These are phyloP conservation scores for Cylindrodendrum hubeiense DNA, from an alignment of 2,329 filamentous ascomycete species.

Conservation along the genomic window DNA sequence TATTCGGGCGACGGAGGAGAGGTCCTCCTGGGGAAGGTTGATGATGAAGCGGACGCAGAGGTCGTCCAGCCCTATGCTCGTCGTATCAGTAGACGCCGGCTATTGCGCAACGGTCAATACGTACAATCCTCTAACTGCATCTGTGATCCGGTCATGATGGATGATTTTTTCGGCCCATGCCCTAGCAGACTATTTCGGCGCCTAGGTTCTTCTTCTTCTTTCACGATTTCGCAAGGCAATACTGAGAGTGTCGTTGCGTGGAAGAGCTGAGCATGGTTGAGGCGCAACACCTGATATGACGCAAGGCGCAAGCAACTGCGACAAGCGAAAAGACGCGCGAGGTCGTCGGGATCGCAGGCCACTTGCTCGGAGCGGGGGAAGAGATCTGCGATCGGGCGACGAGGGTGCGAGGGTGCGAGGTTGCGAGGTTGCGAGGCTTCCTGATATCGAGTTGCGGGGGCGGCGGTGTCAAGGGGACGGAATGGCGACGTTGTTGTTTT, in stretches of 20 bases:
- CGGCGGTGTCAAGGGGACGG: constrained; percentile 11
- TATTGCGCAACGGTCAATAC: constrained; percentile 42
- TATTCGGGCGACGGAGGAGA: constrained; percentile 90
- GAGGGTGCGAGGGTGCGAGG: constrained; percentile 2
- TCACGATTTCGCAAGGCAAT: constrained; percentile 49
- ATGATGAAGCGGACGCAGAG: constrained; percentile 98
- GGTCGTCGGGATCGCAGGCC: constrained; percentile 35
- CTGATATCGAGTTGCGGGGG: background rate
- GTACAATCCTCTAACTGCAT: constrained; percentile 93
- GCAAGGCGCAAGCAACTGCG: constrained; percentile 35
- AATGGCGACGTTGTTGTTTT: constrained; percentile 34
- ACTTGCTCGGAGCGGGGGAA: constrained; percentile 16
- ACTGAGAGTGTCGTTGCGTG: constrained; percentile 45
- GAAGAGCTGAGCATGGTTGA: constrained; percentile 50
- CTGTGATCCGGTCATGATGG: constrained; percentile 79
- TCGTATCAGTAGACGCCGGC: constrained; percentile 39
- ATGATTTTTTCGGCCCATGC: constrained; percentile 50
- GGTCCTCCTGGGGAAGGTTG: constrained; percentile 92
- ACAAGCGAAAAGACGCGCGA: constrained; percentile 46
- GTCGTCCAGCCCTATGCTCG: constrained; percentile 86
- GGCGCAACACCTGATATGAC: constrained; percentile 38
- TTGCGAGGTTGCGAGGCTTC: background rate
- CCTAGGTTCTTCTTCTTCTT: constrained; percentile 25
- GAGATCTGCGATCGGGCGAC: background rate
- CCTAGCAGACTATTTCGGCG: constrained; percentile 28